Evolutionary conservation across 2,329 filamentous ascomycete species (phyloP).

Genomic region (Claviceps capensis): DNA sequence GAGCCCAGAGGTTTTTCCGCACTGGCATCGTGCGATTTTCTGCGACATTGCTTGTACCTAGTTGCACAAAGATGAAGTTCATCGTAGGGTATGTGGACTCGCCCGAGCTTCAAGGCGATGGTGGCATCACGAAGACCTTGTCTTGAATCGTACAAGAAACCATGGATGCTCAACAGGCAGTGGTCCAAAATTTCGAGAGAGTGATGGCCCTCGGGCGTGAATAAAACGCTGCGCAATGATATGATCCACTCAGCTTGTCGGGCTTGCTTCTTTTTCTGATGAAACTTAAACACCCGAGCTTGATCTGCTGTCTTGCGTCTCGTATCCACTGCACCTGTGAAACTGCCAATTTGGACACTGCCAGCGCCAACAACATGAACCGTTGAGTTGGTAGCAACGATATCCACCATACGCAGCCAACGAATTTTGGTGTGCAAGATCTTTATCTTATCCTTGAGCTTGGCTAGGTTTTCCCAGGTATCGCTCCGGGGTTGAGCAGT

Average conservation of each 20-base stretch:
- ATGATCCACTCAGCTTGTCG: conserved; percentile 87
- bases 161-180: conserved; percentile 79
- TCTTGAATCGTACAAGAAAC: conserved; percentile 70
- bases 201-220: conserved; percentile 73
- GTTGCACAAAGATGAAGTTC: conserved; percentile 56
- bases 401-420: conserved; percentile 80
- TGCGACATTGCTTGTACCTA: conserved; percentile 35
- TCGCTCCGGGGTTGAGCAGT: conserved; percentile 40
- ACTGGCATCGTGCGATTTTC: conserved; percentile 21
- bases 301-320: conserved; percentile 82
- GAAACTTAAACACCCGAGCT: conserved; percentile 68
- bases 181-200: conserved; percentile 82
- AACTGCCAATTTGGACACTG: conserved; percentile 67
- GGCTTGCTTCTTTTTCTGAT: conserved; percentile 38
- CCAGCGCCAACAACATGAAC: conserved; percentile 70
- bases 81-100: conserved; percentile 81
- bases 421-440: conserved; percentile 72
- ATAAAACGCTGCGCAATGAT: conserved; percentile 70
- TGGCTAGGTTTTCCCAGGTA: conserved; percentile 69
- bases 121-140: conserved; percentile 85
- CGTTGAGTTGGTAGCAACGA: conserved; percentile 70
- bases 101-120: conserved; percentile 78
- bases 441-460: conserved; percentile 75
- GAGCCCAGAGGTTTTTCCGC: conserved; percentile 40
- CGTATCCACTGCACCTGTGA: conserved; percentile 82